A percentile compares a stretch with the other conserved stretches of the same genome.
phyloP scores from a whole-genome alignment of 257 asterid species.

The Pogostemon cablin region DNA sequence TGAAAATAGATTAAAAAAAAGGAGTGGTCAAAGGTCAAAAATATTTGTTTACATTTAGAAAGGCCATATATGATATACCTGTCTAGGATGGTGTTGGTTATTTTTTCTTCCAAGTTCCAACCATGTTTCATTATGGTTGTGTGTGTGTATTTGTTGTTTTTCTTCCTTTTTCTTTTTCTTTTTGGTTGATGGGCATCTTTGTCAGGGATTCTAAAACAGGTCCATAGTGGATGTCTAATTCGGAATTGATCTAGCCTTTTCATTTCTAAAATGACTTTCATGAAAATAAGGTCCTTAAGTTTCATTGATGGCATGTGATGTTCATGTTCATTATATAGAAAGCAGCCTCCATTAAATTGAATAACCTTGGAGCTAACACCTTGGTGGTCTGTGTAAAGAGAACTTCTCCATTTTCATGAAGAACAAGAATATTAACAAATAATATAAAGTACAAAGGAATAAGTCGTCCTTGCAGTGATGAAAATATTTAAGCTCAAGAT shows the following conservation, averaged over 20 bases:
- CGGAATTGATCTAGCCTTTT: not conserved
- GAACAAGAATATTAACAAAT: too few species aligned
- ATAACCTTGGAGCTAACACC: slow-evolving; percentile 10
- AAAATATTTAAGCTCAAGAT: too few species aligned
- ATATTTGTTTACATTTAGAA: too few species aligned
- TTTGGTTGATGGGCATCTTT: not conserved
- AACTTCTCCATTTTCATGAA: too few species aligned
- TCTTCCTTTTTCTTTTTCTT: too few species aligned
- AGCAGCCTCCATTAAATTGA: not conserved
- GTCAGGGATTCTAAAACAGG: not conserved
- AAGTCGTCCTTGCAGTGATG: too few species aligned
- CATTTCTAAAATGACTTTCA: not conserved
- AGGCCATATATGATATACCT: not conserved
- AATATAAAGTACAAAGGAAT: too few species aligned
- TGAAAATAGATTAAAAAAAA: too few species aligned
- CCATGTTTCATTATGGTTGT: not conserved
- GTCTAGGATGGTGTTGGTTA: not conserved
- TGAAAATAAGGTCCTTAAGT: slow-evolving; percentile 5
- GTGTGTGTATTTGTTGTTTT: not conserved
- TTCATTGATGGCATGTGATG: not conserved
- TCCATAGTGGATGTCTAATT: too few species aligned
- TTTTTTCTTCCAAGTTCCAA: not conserved
- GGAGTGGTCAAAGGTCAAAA: too few species aligned
- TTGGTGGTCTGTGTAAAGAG: slow-evolving; percentile 2
- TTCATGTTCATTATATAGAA: not conserved